Percentiles rank a stretch among this genome's conserved stretches.
These are phyloP conservation scores for Leccinum uliginosum DNA, from an alignment of 768 basidiomycete genomes.

Conservation along the genomic window DNA sequence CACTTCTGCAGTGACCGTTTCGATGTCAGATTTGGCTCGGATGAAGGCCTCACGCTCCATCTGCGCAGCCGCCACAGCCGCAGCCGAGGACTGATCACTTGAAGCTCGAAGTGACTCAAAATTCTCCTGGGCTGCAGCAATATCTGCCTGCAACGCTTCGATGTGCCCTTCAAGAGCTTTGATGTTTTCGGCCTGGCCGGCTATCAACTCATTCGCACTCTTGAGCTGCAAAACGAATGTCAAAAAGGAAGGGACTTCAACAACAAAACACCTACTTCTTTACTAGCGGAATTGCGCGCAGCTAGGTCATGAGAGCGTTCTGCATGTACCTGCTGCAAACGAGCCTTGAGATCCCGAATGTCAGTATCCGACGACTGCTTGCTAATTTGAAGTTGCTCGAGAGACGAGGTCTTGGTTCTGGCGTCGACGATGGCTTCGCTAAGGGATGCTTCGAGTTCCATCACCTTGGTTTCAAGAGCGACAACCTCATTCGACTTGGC, in stretches of 20 bases:
- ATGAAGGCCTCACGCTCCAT: constrained; percentile 60
- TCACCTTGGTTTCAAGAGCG: constrained; percentile 51
- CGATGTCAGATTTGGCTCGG: constrained; percentile 60
- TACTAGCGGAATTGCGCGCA: constrained; percentile 39
- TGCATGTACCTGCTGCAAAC: constrained; percentile 35
- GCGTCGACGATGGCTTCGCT: constrained; percentile 43
- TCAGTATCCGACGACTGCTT: constrained; percentile 48
- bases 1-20: constrained; percentile 48
- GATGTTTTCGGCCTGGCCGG: constrained; percentile 43
- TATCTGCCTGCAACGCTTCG: constrained; percentile 45
- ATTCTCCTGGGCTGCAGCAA: constrained; percentile 47
- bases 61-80: constrained; percentile 48
- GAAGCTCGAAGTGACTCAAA: constrained; percentile 47
- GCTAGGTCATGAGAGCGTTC: constrained; percentile 25
- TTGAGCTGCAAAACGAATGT: constrained; percentile 42
- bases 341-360: constrained; percentile 39
- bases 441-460: constrained; percentile 46
- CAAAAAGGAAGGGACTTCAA: neutral
- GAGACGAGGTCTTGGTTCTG: constrained; percentile 40
- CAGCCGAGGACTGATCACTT: constrained; percentile 40
- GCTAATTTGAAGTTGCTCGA: constrained; percentile 46
- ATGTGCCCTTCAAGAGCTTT: constrained; percentile 48
- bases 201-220: constrained; percentile 38
- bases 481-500: constrained; percentile 47
- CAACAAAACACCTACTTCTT: constrained; percentile 43